A percentile compares a stretch with the other conserved stretches of the same genome.
These are phyloP conservation scores for Phanerochaete sordida DNA, from an alignment of 768 basidiomycete species.

Conservation along the genomic window DNA sequence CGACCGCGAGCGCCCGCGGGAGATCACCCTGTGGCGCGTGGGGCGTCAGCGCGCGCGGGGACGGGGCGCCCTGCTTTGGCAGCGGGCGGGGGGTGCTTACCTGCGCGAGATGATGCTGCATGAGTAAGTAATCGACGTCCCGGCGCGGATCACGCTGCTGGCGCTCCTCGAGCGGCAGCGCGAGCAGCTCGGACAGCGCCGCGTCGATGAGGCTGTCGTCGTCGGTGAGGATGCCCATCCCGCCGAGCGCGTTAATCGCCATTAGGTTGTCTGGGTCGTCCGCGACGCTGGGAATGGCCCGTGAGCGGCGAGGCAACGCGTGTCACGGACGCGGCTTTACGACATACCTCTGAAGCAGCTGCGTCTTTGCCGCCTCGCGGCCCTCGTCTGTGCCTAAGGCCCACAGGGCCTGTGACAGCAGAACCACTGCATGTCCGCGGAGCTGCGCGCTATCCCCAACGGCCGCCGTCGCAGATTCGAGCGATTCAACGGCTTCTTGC, in stretches of 20 bases:
- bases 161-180: slow-evolving; percentile 63
- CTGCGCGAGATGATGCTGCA: slow-evolving; percentile 71
- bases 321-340: neutral
- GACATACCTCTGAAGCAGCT: slow-evolving; percentile 77
- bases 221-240: slow-evolving; percentile 82
- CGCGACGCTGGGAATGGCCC: slow-evolving; percentile 52
- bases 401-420: slow-evolving; percentile 89
- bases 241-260: slow-evolving; percentile 80
- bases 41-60: neutral
- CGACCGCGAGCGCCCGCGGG: slow-evolving; percentile 45
- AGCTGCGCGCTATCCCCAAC: slow-evolving; percentile 45
- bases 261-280: slow-evolving; percentile 73
- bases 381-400: slow-evolving; percentile 72
- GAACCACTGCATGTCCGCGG: slow-evolving; percentile 66
- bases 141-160: slow-evolving; percentile 63
- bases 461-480: slow-evolving; percentile 65
- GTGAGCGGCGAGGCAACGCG: neutral
- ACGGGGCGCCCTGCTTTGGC: neutral
- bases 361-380: slow-evolving; percentile 70
- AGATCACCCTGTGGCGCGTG: slow-evolving; percentile 39
- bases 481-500: slow-evolving; percentile 55
- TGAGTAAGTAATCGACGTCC: slow-evolving; percentile 68
- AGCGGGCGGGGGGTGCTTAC: slow-evolving; percentile 33
- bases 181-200: slow-evolving; percentile 75
- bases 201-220: slow-evolving; percentile 84